Base-by-base conservation (phyloP, 2,329 filamentous ascomycete species). In the Clarireedia homoeocarpa region DNA sequence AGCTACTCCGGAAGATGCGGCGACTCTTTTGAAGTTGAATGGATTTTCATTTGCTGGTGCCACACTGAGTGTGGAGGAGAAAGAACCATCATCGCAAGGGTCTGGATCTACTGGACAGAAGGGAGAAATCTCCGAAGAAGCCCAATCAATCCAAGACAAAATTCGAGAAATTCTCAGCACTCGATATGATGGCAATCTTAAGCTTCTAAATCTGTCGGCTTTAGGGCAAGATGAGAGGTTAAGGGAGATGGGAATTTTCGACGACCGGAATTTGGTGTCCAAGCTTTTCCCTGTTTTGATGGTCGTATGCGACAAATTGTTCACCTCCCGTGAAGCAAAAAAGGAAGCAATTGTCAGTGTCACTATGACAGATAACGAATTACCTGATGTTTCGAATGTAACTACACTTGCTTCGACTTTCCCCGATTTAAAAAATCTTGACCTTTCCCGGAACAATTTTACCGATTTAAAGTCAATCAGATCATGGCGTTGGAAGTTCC, bases 251-350 rank as follows among this genome's bases (percentile, higher is more conserved):
- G 88, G 88, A 39, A 49, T 87, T 92, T 46, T 50, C 66, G 91
- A 95, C 69, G 80, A 83, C 59, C 82, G 76, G 58, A 81, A 80
- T 57, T 83, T 85, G 3, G 61, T 64, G 10, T 59, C 62, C n/a
- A 99, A 96, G 70, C 88, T 96, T 60, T 96, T 97, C 73, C 89
- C 88, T 52, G 92, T 89, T 1, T 77, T 97, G 59, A 95, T 97
- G 88, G 84, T 83, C 58, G 84, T 96, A 48, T 91, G 89, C 69
- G 85, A 95, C 53, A 75, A 82, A 59, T 80, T 86, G 17, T 95
- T 96, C 74, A 84, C 86, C 62, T 85, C 80, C 2, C 69, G 80
- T 12, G 77, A 85, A 58, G 84, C 86, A 50, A 91, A 91, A 70
- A 81, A 84, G 50, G 85, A 91, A 48, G 86, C 86, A 4, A 86